Percentiles rank a stretch among this genome's conserved stretches.
These are phyloP conservation scores for Draba incana DNA, from an alignment of 345 rosid species.

Conservation along the genomic window DNA sequence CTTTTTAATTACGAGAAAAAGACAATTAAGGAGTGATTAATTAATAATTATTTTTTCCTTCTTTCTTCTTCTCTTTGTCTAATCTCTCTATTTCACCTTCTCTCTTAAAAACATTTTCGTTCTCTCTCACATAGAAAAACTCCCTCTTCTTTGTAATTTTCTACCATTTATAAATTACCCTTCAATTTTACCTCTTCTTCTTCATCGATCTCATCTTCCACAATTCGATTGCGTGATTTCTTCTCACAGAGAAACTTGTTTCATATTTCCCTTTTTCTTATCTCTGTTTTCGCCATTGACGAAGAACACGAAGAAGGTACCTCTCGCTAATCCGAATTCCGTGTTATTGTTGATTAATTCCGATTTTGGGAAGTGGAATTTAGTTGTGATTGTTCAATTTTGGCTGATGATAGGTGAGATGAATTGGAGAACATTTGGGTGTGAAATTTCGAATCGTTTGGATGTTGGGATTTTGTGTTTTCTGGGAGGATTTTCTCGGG, in stretches of 20 bases:
- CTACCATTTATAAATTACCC: conserved; percentile 18
- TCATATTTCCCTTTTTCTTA: conserved; percentile 2
- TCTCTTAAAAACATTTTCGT: conserved; percentile 27
- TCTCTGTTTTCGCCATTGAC: conserved; percentile 21
- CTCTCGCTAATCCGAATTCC: conserved; percentile 31
- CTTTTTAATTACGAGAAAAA: conserved; percentile 24
- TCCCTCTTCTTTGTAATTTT: conserved; percentile 8
- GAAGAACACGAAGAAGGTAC: conserved; percentile 40
- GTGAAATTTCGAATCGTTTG: conserved; percentile 11
- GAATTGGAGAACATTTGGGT: conserved; percentile 34
- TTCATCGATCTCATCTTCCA: conserved; percentile 11
- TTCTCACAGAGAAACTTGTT: conserved; percentile 1
- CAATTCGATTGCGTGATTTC: not conserved
- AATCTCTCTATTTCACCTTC: conserved; percentile 12
- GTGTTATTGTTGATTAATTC: not conserved
- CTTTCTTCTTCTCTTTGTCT: not conserved
- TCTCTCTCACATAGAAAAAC: conserved; percentile 21
- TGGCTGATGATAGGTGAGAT: conserved; percentile 37
- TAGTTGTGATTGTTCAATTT: conserved; percentile 25
- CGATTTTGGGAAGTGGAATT: not conserved
- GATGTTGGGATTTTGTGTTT: conserved; percentile 3
- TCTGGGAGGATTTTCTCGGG: conserved; percentile 20
- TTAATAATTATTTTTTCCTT: not conserved
- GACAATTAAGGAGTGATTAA: conserved; percentile 31
- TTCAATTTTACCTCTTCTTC: conserved; percentile 4